Evolutionary conservation across 495 filamentous ascomycete genomes (phyloP).

Genomic region (Podospora tetraspora): DNA sequence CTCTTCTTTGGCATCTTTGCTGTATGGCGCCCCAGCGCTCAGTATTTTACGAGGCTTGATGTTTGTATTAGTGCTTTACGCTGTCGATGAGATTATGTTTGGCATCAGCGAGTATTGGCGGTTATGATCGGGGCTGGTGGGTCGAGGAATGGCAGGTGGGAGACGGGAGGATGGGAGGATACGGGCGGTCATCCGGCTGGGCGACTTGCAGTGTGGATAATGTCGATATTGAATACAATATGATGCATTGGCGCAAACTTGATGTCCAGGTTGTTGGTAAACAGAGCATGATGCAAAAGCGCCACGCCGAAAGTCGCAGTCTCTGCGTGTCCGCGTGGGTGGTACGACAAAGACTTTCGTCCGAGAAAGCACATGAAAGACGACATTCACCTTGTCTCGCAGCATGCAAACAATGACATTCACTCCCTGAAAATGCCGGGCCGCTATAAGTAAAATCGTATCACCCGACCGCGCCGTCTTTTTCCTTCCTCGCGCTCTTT

Average conservation of each 20-base stretch:
- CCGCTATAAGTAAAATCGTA: background rate
- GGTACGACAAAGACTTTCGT: background rate
- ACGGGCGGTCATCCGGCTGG: background rate
- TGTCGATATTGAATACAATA: background rate
- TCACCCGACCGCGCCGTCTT: background rate
- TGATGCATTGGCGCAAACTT: background rate
- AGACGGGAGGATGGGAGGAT: background rate
- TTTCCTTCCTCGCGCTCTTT: background rate
- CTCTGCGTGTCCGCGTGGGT: background rate
- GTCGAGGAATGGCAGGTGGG: background rate
- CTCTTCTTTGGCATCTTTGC: conserved; percentile 5
- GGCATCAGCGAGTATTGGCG: background rate
- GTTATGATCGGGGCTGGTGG: background rate
- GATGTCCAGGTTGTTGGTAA: background rate
- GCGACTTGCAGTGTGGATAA: background rate
- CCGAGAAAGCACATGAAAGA: background rate
- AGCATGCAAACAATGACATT: background rate
- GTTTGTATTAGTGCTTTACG: conserved; percentile 1
- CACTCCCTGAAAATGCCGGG: background rate
- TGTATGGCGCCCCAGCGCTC: background rate
- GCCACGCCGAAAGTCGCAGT: background rate
- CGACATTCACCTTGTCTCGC: background rate
- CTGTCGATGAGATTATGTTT: background rate
- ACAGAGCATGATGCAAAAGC: background rate
- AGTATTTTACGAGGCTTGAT: background rate